Percentiles rank a stretch among this genome's conserved stretches.
phyloP scores from a whole-genome alignment of 768 basidiomycete species.

The Tylopilus rubrobrunneus region DNA sequence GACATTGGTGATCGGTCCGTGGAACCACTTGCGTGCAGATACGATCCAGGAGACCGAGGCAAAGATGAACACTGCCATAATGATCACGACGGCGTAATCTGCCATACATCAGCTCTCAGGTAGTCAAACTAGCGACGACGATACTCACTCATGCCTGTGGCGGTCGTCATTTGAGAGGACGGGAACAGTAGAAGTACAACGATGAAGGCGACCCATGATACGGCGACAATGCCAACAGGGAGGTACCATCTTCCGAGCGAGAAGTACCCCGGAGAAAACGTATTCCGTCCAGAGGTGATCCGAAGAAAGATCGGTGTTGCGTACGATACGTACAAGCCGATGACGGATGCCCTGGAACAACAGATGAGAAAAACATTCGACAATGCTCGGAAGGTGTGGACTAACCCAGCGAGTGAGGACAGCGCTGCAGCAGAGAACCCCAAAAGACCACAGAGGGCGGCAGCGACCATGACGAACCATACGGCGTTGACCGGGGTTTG shows the following conservation, averaged over 20 bases:
- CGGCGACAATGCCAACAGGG: slow-evolving; percentile 57
- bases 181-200: slow-evolving; percentile 59
- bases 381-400: not conserved
- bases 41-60: slow-evolving; percentile 60
- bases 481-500: slow-evolving; percentile 74
- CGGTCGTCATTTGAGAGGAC: slow-evolving; percentile 34
- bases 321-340: slow-evolving; percentile 66
- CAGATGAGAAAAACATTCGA: not conserved
- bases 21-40: slow-evolving; percentile 70
- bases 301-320: slow-evolving; percentile 65
- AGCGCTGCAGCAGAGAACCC: slow-evolving; percentile 64
- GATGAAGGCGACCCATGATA: slow-evolving; percentile 65
- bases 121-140: not conserved
- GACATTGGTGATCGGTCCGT: slow-evolving; percentile 56
- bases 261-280: slow-evolving; percentile 57
- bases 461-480: slow-evolving; percentile 61
- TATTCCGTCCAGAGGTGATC: slow-evolving; percentile 62
- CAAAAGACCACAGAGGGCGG: slow-evolving; percentile 57
- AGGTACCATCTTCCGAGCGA: slow-evolving; percentile 56
- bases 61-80: slow-evolving; percentile 62
- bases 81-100: slow-evolving; percentile 71
- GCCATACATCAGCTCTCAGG: not conserved
- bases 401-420: slow-evolving; percentile 64
- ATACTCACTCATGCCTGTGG: slow-evolving; percentile 55
- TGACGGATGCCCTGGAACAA: slow-evolving; percentile 56